Evolutionary conservation across 202 grass and related monocot genomes (phyloP), one percentile per base, ranked within the genome.

Genomic region (Schoenoplectus tabernaemontani): DNA sequence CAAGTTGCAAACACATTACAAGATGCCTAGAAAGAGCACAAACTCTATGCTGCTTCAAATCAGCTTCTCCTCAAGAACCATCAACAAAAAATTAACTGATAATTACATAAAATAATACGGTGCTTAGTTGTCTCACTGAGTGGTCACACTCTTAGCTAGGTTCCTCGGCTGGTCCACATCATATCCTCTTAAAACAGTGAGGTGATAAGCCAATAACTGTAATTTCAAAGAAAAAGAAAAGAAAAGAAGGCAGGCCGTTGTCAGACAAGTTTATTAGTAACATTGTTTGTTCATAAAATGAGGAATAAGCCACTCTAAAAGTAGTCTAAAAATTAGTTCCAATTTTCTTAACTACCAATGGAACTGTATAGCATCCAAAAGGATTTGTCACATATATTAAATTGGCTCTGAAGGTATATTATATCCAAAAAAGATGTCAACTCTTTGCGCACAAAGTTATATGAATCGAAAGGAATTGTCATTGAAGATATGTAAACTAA

Each of bases 91-190:
- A 26, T 17, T 13, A 48, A 76, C 30, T 54, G 5, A 37, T 11
- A 76, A 76, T 19, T 76, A 76, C 71, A 34, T 4, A 53, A 26
- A 15, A 51, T 51, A 13, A 51, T 51, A 4, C 3, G 2, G 17
- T 51, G 2, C 51, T 53, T 15, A 54, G n/a, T 75, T 36, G 54
- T 19, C 5, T 87, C 74, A 94, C 34, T 93, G 86, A 20, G 91
- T 97, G 6, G 91, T 97, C 85, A 97, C 89, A 15, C 93, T 97
- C 71, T 97, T 97, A 4, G 93, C 94, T 68, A 97, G 86, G 88
- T 98, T 98, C 42, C 95, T 92, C 64, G 91, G 94, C 84, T 97
- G 94, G 62, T 97, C 94, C 0, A 97, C 91, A 42, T 97, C 84
- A 30, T 85, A 92, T 72, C 94, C 94, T 12, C 95, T 86, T 57